Conservation (phyloP, 768 basidiomycete species). For the Crucibulum laeve region DNA sequence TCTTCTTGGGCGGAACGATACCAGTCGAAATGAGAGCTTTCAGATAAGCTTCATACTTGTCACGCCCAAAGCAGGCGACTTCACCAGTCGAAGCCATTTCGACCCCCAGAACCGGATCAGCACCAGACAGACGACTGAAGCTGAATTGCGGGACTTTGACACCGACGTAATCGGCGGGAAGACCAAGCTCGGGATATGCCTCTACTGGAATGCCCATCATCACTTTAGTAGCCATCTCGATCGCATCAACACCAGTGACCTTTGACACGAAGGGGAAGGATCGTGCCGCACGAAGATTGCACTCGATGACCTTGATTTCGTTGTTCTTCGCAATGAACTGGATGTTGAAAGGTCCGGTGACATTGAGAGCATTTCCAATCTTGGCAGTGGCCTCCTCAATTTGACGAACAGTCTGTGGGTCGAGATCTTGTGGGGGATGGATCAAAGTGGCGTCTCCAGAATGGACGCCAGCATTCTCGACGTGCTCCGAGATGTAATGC, state of each 20-base stretch:
- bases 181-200: slow-evolving; percentile 82
- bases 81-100: slow-evolving; percentile 99
- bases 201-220: slow-evolving; percentile 91
- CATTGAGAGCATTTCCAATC: slow-evolving; percentile 96
- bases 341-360: slow-evolving; percentile 98
- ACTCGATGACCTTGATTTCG: slow-evolving; percentile 99
- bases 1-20: slow-evolving; percentile 93
- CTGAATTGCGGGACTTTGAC: slow-evolving; percentile 99
- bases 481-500: slow-evolving; percentile 96
- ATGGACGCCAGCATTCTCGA: slow-evolving; percentile 98
- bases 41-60: slow-evolving; percentile 98
- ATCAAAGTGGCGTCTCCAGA: slow-evolving; percentile 98
- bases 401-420: slow-evolving; percentile 92
- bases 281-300: slow-evolving; percentile 94
- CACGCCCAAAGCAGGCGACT: slow-evolving; percentile 95
- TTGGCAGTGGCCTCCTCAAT: slow-evolving; percentile 97
- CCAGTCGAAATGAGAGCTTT: slow-evolving; percentile 97
- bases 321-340: slow-evolving; percentile 99
- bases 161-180: slow-evolving; percentile 93
- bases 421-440: slow-evolving; percentile 96
- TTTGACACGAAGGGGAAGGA: slow-evolving; percentile 99
- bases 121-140: slow-evolving; percentile 93
- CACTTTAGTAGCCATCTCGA: slow-evolving; percentile 98
- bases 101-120: slow-evolving; percentile 95
- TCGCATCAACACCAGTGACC: slow-evolving; percentile 95